These are phyloP conservation scores for Cercospora zeina DNA, from an alignment of 2,329 filamentous ascomycete genomes.

Conservation along the genomic window DNA sequence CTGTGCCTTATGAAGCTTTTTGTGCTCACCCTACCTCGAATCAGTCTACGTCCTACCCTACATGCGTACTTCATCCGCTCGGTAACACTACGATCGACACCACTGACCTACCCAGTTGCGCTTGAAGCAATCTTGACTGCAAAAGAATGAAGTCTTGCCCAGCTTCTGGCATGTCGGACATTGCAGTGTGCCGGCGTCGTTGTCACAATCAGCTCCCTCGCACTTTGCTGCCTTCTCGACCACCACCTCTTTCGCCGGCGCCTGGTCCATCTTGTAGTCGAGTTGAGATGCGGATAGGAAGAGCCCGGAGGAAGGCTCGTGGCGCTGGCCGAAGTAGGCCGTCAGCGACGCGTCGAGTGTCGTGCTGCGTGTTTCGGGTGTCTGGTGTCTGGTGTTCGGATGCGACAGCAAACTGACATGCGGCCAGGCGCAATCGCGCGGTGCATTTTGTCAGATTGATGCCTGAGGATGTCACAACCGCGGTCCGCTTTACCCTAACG, in stretches of 20 bases:
- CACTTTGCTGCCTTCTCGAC: constrained; percentile 65
- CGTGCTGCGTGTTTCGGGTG: neutral
- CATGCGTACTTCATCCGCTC: constrained; percentile 30
- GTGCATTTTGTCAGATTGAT: neutral
- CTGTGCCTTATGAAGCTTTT: constrained; percentile 78
- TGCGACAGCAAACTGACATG: neutral
- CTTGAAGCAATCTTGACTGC: constrained; percentile 98
- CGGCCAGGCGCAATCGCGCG: neutral
- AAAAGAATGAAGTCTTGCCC: constrained; percentile 90
- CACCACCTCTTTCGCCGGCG: constrained; percentile 39
- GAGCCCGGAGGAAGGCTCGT: neutral
- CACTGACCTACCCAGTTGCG: constrained; percentile 79
- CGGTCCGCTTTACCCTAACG: too few relatives aligned
- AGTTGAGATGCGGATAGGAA: neutral
- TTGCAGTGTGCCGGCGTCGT: constrained; percentile 81
- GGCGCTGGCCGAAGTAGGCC: neutral
- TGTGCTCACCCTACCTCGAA: constrained; percentile 69
- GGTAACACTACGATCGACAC: constrained; percentile 10
- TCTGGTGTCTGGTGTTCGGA: neutral
- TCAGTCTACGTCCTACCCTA: constrained; percentile 21
- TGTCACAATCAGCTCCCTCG: constrained; percentile 77
- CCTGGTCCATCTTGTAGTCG: constrained; percentile 34
- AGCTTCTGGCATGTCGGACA: constrained; percentile 94
- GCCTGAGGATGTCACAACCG: neutral
- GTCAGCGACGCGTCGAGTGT: neutral